These are phyloP conservation scores for Populus deltoides DNA, from an alignment of 345 rosid species.

Conservation along the genomic window DNA sequence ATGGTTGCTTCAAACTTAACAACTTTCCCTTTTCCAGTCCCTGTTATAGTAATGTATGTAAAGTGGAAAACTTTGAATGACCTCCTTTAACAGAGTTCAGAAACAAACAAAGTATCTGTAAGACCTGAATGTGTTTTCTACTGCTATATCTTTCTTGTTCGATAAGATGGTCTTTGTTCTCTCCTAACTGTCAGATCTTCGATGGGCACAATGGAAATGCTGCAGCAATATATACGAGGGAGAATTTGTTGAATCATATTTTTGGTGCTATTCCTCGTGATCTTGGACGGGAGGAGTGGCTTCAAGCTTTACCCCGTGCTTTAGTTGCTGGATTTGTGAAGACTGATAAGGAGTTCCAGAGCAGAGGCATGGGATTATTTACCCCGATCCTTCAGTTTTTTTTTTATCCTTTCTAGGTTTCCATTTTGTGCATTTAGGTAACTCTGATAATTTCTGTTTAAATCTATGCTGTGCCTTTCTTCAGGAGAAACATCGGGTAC, in stretches of 20 bases:
- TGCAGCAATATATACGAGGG: conserved; percentile 77
- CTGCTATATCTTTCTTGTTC: not conserved
- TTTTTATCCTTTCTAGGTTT: not conserved
- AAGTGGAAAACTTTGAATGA: not conserved
- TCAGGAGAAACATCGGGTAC: conserved; percentile 94
- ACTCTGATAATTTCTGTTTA: conserved; percentile 11
- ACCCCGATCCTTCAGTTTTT: not conserved
- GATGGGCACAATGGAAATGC: conserved; percentile 96
- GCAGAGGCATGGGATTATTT: conserved; percentile 47
- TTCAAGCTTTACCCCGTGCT: conserved; percentile 82
- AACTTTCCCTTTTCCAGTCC: not conserved
- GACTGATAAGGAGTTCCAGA: conserved; percentile 94
- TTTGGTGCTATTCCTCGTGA: conserved; percentile 69
- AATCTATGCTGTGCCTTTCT: conserved; percentile 1
- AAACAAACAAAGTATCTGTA: not conserved
- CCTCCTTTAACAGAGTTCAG: not conserved
- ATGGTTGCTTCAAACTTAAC: not conserved
- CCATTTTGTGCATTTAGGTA: conserved; percentile 6
- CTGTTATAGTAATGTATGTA: not conserved
- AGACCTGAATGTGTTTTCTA: conserved; percentile 8
- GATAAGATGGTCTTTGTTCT: not conserved
- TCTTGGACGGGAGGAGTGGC: conserved; percentile 80
- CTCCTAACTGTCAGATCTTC: conserved; percentile 51
- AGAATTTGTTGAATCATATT: conserved; percentile 65
- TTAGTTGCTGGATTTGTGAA: conserved; percentile 90